A percentile compares a stretch with the other conserved stretches of the same genome.
These are phyloP conservation scores for Phytophthora aleatoria DNA, from an alignment of 352 stramenopile species.

Conservation along the genomic window DNA sequence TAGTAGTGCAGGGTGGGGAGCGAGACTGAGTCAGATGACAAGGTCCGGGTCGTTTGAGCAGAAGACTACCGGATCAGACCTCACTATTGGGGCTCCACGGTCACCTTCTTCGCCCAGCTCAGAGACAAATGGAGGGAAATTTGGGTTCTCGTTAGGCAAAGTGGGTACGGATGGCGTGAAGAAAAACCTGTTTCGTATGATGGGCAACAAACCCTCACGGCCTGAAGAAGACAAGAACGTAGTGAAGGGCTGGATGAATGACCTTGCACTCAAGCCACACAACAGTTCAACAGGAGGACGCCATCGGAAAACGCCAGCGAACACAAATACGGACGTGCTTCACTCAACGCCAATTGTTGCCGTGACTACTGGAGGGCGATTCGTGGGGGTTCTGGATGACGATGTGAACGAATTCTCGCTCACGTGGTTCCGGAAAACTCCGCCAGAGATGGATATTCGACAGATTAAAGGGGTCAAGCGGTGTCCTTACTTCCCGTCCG, in stretches of 20 bases:
- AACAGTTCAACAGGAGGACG: conserved; percentile 33
- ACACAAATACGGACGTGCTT: conserved; percentile 30
- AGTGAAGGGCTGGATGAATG: conserved; percentile 64
- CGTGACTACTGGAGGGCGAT: conserved; percentile 51
- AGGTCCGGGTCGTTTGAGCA: conserved; percentile 66
- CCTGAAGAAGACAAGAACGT: conserved; percentile 68
- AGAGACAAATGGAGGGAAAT: conserved; percentile 44
- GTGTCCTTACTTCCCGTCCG: conserved; percentile 69
- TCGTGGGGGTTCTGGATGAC: conserved; percentile 65
- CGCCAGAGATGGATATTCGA: conserved; percentile 52
- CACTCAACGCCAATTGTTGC: conserved; percentile 62
- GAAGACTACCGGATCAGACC: conserved; percentile 28
- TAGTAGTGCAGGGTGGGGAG: conserved; percentile 42
- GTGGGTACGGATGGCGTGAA: conserved; percentile 65
- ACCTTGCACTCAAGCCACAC: conserved; percentile 57
- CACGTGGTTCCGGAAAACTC: conserved; percentile 73
- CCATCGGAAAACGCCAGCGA: conserved; percentile 30
- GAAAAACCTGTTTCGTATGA: conserved; percentile 81
- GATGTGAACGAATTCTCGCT: conserved; percentile 65
- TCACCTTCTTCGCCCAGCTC: conserved; percentile 28
- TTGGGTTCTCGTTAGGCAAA: conserved; percentile 59
- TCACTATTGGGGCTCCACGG: conserved; percentile 11
- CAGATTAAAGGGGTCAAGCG: conserved; percentile 63
- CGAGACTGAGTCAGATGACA: conserved; percentile 54
- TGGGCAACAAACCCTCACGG: conserved; percentile 50